Conservation (phyloP, 495 filamentous ascomycete species). For the Amphirosellinia nigrospora region DNA sequence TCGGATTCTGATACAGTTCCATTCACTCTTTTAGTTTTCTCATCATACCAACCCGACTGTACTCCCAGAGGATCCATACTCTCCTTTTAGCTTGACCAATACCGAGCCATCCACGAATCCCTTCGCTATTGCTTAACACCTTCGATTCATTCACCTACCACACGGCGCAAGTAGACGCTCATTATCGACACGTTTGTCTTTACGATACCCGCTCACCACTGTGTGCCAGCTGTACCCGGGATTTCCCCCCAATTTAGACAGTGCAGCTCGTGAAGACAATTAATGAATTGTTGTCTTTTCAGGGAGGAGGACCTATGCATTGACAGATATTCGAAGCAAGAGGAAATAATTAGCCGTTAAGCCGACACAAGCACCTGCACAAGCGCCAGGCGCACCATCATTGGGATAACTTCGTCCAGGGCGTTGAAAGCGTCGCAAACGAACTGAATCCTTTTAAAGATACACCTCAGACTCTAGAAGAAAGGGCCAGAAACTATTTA, state of each 20-base stretch:
- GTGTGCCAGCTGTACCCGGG: background rate
- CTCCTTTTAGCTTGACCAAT: slow-evolving; percentile 27
- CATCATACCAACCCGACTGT: slow-evolving; percentile 29
- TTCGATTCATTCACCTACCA: slow-evolving; percentile 33
- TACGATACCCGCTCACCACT: background rate
- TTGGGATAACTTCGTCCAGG: slow-evolving; percentile 34
- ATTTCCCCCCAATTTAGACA: background rate
- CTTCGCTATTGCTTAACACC: slow-evolving; percentile 23
- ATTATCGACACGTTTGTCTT: slow-evolving; percentile 23
- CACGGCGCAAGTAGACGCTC: slow-evolving; percentile 30
- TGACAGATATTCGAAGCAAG: slow-evolving; percentile 2
- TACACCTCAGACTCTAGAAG: slow-evolving; percentile 27
- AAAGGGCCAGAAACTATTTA: slow-evolving; percentile 48
- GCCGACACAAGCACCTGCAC: slow-evolving; percentile 39
- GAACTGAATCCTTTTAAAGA: slow-evolving; percentile 36
- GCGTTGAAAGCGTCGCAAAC: slow-evolving; percentile 32
- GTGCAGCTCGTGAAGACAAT: background rate
- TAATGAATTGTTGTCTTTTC: slow-evolving; percentile 1
- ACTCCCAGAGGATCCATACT: slow-evolving; percentile 33
- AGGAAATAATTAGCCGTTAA: slow-evolving; percentile 26
- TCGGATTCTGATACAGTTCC: slow-evolving; percentile 40
- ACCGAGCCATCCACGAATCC: slow-evolving; percentile 29
- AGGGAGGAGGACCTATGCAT: background rate
- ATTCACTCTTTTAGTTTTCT: slow-evolving; percentile 39
- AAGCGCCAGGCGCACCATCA: slow-evolving; percentile 32